phyloP scores from a whole-genome alignment of 495 filamentous ascomycete species.

The Neurospora sp. region DNA sequence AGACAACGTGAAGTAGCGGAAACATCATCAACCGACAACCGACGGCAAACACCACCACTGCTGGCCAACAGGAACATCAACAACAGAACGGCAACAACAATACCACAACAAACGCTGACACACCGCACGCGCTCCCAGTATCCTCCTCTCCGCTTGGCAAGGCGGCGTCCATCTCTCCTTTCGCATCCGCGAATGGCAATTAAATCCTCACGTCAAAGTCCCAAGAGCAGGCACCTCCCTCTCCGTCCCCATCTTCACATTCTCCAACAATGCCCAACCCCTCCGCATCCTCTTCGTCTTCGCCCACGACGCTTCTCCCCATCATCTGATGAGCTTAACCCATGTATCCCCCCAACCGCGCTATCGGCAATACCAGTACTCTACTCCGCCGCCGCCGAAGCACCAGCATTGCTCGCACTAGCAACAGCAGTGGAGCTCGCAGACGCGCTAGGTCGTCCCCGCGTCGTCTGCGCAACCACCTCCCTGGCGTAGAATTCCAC shows the following conservation, averaged over 20 bases:
- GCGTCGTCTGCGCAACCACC: slow-evolving; percentile 53
- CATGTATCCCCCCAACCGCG: not conserved
- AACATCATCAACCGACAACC: not conserved
- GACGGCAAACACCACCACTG: not conserved
- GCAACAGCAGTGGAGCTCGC: not conserved
- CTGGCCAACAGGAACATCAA: not conserved
- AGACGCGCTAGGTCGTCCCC: not conserved
- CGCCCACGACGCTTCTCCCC: not conserved
- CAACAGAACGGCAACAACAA: not conserved
- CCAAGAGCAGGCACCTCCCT: not conserved
- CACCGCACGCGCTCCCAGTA: not conserved
- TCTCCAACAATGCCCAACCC: not conserved
- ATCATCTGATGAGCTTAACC: not conserved
- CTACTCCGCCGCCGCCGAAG: not conserved
- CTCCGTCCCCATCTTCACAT: not conserved
- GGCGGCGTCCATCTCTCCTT: not conserved
- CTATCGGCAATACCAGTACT: not conserved
- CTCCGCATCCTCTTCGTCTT: not conserved
- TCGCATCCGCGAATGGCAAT: not conserved
- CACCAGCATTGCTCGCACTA: not conserved
- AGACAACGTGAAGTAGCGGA: not conserved
- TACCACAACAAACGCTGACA: not conserved
- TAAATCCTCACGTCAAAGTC: not conserved
- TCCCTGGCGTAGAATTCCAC: slow-evolving; percentile 97
- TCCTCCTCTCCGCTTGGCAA: not conserved